These are phyloP conservation scores for Avena eriantha DNA, from an alignment of 176 grass and related monocot species.

Conservation along the genomic window DNA sequence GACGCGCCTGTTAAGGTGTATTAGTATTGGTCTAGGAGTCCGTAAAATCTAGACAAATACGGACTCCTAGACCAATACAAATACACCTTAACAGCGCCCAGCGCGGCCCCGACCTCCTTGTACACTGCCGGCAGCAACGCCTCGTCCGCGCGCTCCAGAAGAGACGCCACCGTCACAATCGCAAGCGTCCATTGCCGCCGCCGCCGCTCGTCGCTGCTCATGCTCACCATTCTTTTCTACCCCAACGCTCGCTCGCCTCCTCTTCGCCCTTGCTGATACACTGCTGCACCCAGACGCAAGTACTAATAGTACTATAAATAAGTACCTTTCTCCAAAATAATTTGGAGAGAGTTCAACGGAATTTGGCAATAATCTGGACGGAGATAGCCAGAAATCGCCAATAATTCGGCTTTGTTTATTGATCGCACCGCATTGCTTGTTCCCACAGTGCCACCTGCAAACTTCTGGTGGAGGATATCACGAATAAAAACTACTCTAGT, in stretches of 20 bases:
- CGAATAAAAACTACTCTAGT: no score
- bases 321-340: not conserved
- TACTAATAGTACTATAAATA: not conserved
- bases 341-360: not conserved
- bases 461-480: no score
- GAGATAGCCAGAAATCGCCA: not conserved
- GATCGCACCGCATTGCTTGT: not conserved
- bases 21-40: no score
- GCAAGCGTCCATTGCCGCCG: conserved; percentile 41
- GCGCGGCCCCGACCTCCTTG: conserved; percentile 56
- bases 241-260: not conserved
- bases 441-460: not conserved
- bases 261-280: not conserved
- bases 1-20: no score
- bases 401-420: not conserved
- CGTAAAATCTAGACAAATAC: no score
- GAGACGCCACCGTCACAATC: conserved; percentile 54
- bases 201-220: not conserved
- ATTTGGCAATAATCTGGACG: not conserved
- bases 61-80: no score
- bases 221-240: not conserved
- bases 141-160: conserved; percentile 68
- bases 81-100: no score
- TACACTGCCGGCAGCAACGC: conserved; percentile 63
- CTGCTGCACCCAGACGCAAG: not conserved